A percentile compares a stretch with the other conserved stretches of the same genome.
Conservation (phyloP, 768 basidiomycete genomes). For the Nidularia sp. region DNA sequence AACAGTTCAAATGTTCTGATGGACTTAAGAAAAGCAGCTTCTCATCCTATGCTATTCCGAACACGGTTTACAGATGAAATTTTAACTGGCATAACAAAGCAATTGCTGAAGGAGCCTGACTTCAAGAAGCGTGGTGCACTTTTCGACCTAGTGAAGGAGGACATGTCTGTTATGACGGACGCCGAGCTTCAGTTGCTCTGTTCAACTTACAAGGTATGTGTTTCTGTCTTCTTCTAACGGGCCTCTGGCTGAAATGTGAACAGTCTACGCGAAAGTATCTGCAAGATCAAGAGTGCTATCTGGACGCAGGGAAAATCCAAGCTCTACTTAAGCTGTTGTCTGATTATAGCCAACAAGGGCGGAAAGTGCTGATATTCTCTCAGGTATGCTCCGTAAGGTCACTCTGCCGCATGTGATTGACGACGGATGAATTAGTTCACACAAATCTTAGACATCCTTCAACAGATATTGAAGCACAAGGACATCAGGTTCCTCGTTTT, state of each 20-base stretch:
- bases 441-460: slow-evolving; percentile 91
- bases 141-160: slow-evolving; percentile 88
- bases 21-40: slow-evolving; percentile 95
- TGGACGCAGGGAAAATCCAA: slow-evolving; percentile 85
- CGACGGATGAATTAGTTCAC: slow-evolving; percentile 62
- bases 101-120: slow-evolving; percentile 86
- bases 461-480: slow-evolving; percentile 71
- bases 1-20: slow-evolving; percentile 93
- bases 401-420: not conserved
- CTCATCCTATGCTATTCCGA: slow-evolving; percentile 95
- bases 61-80: slow-evolving; percentile 75
- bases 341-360: slow-evolving; percentile 59
- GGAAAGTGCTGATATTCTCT: slow-evolving; percentile 91
- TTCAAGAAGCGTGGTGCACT: slow-evolving; percentile 81
- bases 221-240: not conserved
- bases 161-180: slow-evolving; percentile 98
- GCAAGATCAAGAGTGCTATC: slow-evolving; percentile 69
- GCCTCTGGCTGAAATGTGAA: not conserved
- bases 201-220: slow-evolving; percentile 72
- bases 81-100: slow-evolving; percentile 71
- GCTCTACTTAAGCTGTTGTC: slow-evolving; percentile 69
- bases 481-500: slow-evolving; percentile 75
- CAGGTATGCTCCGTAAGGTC: slow-evolving; percentile 51
- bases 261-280: slow-evolving; percentile 74
- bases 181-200: slow-evolving; percentile 90